Evolutionary conservation across 176 grass and related monocot species (phyloP).

Genomic region (Chrysopogon serrulatus): DNA sequence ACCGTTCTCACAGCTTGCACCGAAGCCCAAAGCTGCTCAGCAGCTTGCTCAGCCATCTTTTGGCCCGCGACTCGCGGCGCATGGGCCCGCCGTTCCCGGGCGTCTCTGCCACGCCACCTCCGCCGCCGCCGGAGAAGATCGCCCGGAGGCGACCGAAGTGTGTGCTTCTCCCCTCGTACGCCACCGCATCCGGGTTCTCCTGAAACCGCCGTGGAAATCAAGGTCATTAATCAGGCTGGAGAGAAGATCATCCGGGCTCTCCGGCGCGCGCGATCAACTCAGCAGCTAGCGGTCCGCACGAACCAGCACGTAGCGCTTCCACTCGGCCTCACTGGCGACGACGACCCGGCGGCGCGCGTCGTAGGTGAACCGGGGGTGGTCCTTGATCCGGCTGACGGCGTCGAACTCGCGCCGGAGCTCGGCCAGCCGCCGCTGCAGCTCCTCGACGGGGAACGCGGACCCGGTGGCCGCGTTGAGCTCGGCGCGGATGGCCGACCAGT

Average conservation of each 20-base stretch:
- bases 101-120: not conserved
- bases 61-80: not conserved
- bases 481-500: constrained; percentile 21
- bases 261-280: no score
- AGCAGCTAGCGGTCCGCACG: not conserved
- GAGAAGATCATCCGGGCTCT: not conserved
- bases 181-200: constrained; percentile 29
- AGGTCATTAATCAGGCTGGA: not conserved
- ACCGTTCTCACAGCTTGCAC: not conserved
- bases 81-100: not conserved
- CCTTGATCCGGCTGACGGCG: constrained; percentile 11
- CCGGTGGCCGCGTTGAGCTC: constrained; percentile 33
- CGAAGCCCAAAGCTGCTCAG: constrained; percentile 28
- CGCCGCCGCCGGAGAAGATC: constrained; percentile 1
- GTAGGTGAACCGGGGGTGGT: constrained; percentile 19
- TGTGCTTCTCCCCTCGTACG: constrained; percentile 8
- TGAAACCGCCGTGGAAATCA: not conserved
- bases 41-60: constrained; percentile 27
- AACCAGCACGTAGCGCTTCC: constrained; percentile 27
- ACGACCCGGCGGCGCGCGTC: constrained; percentile 26
- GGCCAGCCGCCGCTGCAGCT: constrained; percentile 23
- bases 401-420: constrained; percentile 36
- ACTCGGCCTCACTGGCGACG: constrained; percentile 27
- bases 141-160: constrained; percentile 4
- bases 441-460: constrained; percentile 30